phyloP scores from a whole-genome alignment of 371 early-diverging fungal genomes.

The Sporodiniella umbellata region DNA sequence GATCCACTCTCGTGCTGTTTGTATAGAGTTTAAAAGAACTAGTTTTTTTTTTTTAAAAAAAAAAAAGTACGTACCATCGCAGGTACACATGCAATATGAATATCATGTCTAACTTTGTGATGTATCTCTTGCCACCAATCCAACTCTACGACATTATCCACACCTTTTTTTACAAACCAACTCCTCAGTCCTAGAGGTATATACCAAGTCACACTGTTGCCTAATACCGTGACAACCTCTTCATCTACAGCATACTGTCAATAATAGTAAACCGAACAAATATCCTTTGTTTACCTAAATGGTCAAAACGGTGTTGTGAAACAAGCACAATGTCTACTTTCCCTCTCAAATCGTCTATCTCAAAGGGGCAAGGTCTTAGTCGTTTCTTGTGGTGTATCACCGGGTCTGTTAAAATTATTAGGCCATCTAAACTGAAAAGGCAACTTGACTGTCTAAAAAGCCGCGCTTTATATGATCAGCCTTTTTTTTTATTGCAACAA shows the following conservation, averaged over 20 bases:
- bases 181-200: slow-evolving; percentile 55
- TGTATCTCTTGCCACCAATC: slow-evolving; percentile 65
- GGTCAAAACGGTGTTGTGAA: slow-evolving; percentile 58
- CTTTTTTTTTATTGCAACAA: not conserved
- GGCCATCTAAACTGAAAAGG: slow-evolving; percentile 54
- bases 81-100: slow-evolving; percentile 55
- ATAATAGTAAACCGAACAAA: no score
- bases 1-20: slow-evolving; percentile 57
- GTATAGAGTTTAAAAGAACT: no score
- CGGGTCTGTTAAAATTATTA: slow-evolving; percentile 61
- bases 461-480: no score
- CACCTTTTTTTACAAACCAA: slow-evolving; percentile 51
- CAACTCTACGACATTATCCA: slow-evolving; percentile 60
- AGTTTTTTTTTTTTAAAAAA: no score
- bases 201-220: slow-evolving; percentile 60
- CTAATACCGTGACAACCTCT: slow-evolving; percentile 39
- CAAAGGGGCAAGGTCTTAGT: slow-evolving; percentile 48
- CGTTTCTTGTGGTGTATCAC: slow-evolving; percentile 48
- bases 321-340: slow-evolving; percentile 55
- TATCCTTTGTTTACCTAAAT: slow-evolving; percentile 56
- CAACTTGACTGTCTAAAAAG: slow-evolving; percentile 60
- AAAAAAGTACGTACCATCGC: no score
- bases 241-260: slow-evolving; percentile 36
- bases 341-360: slow-evolving; percentile 40
- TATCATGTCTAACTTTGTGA: slow-evolving; percentile 38